Conservation (phyloP, 2,329 filamentous ascomycete species). For the Aspergillus awamori region DNA sequence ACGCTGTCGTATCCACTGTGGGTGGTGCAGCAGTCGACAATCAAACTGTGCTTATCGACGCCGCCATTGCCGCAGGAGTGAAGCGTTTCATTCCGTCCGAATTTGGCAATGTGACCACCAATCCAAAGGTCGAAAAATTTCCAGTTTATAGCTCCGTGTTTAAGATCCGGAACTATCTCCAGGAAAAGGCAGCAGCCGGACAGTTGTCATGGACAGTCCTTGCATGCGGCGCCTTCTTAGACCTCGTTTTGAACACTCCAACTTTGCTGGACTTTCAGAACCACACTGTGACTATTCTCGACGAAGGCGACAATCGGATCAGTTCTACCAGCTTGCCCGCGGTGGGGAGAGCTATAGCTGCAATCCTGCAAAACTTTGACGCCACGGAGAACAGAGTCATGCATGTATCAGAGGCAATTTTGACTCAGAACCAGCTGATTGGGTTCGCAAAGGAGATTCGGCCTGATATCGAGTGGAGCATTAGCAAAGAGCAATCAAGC, state of each 20-base stretch:
- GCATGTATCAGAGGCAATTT: background rate
- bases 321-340: background rate
- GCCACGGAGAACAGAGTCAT: conserved; percentile 1
- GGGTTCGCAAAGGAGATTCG: background rate
- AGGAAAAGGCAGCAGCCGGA: background rate
- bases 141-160: background rate
- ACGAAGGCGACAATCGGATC: background rate
- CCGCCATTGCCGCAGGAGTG: background rate
- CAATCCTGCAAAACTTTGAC: background rate
- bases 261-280: conserved; percentile 1
- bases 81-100: background rate
- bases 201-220: background rate
- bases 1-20: background rate
- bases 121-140: background rate
- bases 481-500: background rate
- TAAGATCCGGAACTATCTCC: background rate
- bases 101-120: background rate
- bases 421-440: background rate
- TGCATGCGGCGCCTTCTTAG: background rate
- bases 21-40: background rate
- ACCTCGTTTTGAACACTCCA: background rate
- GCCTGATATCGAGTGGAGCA: background rate
- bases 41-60: background rate
- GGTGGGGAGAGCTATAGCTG: background rate
- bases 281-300: background rate